Conservation (phyloP, 2,329 filamentous ascomycete species). For the Magnaporthiopsis incrustans region DNA sequence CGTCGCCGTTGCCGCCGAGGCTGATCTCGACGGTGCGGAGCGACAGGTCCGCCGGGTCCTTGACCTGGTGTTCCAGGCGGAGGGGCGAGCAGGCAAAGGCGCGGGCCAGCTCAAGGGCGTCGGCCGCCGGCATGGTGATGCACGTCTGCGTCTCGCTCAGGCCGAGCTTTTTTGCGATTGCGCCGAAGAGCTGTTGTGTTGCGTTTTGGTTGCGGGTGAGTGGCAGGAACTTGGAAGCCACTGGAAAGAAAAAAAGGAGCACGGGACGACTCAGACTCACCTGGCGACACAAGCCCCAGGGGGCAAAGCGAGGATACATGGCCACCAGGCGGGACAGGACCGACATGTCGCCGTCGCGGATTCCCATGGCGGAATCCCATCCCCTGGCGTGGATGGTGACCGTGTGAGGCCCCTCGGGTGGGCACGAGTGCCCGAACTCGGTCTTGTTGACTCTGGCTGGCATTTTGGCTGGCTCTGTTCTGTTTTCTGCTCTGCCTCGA, state of each 20-base stretch:
- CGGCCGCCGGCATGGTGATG: conserved; percentile 22
- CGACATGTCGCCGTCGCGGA: conserved; percentile 36
- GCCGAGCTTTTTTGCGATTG: conserved; percentile 24
- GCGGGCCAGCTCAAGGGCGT: conserved; percentile 17
- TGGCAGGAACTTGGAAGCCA: neutral
- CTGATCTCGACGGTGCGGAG: conserved; percentile 33
- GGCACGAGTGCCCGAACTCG: conserved; percentile 35
- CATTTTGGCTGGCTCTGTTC: neutral
- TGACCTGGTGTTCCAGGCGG: conserved; percentile 27
- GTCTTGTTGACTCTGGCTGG: conserved; percentile 17
- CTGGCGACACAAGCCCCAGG: conserved; percentile 13
- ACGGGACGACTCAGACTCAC: neutral
- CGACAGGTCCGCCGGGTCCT: conserved; percentile 22
- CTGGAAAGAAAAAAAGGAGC: neutral
- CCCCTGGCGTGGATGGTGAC: conserved; percentile 37
- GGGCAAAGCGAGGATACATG: conserved; percentile 39
- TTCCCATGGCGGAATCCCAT: conserved; percentile 29
- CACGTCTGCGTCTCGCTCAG: conserved; percentile 19
- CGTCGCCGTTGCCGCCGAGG: conserved; percentile 10
- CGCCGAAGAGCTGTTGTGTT: conserved; percentile 27
- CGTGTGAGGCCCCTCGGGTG: conserved; percentile 37
- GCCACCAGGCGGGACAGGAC: conserved; percentile 28
- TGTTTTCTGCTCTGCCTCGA: no score
- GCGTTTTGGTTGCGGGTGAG: neutral
- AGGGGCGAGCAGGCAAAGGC: conserved; percentile 24